Base-by-base conservation (phyloP, 768 basidiomycete genomes). In the Dictyophora rubrovolvata region DNA sequence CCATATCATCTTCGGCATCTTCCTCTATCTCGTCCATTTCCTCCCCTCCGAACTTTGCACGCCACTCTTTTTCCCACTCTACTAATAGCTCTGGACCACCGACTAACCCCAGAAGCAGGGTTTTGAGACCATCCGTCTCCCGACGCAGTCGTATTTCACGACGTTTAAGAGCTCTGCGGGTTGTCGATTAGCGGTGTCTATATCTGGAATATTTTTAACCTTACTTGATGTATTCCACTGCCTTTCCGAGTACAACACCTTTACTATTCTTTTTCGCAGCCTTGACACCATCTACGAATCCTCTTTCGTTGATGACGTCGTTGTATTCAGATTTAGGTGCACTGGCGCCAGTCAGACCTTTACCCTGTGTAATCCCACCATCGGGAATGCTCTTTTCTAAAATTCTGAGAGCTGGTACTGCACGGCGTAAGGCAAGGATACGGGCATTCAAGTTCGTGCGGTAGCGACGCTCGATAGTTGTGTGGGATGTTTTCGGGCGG, bases 221-320 rank as follows among this genome's bases (percentile, higher is more conserved):
- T 61, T 60, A 85, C 79, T 75, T 72, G 62, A 94, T 94, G 68
- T 94, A 94, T 69, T 94, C 92, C 10, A 89, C 87, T 0, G 90
- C 90, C 62, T 93, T 94, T 36, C 87, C 89, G 10, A 94, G 78
- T 5, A 94, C 88, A 59, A 89, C 91, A 2, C 90, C 90, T 67
- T 94, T 94, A 71, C 86, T 88, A 69, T 89, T 89, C 72, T 93
- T 94, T 60, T 90, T 78, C 8, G 92, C 92, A 10, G 92, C 86
- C 69, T 87, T 88, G 67, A 94, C 89, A n/a, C 92, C 92, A 65
- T 94, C 92, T 1, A 93, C 86, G 63, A 86, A 92, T 2, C 92
- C 92, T 3, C 89, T 79, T 37, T 85, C 83, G 61, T 93, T 89
- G n/a, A 89, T 81, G 1, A 80, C 73, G 64, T 87, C 85, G 6